phyloP scores from a whole-genome alignment of 208 protist genomes.

The Herpetomonas tarakana region DNA sequence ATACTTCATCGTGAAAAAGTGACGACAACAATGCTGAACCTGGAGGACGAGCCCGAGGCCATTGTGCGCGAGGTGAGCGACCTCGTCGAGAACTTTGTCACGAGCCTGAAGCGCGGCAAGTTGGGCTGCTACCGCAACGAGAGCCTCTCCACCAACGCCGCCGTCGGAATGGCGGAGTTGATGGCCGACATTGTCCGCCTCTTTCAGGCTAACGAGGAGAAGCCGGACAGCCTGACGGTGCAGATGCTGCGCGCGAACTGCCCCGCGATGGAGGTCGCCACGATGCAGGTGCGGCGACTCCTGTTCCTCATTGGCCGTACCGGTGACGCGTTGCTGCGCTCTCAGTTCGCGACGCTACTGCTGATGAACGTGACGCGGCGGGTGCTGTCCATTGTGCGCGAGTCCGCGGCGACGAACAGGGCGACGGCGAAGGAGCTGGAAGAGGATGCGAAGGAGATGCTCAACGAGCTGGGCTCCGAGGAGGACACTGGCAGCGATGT shows the following conservation, averaged over 20 bases:
- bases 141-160: conserved; percentile 60
- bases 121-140: conserved; percentile 22
- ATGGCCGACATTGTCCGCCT: conserved; percentile 55
- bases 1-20: not conserved
- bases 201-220: conserved; percentile 43
- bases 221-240: conserved; percentile 23
- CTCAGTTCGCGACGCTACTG: conserved; percentile 69
- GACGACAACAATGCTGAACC: conserved; percentile 6
- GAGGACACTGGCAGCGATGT: conserved; percentile 4
- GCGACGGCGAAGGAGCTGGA: conserved; percentile 49
- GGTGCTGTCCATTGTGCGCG: conserved; percentile 73
- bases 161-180: conserved; percentile 47
- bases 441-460: conserved; percentile 26
- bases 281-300: conserved; percentile 42
- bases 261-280: conserved; percentile 50
- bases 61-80: conserved; percentile 39
- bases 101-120: conserved; percentile 46
- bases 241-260: conserved; percentile 40
- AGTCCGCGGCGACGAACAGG: conserved; percentile 42
- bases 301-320: conserved; percentile 53
- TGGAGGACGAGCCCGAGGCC: conserved; percentile 17
- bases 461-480: conserved; percentile 27
- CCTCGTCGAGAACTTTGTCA: conserved; percentile 64
- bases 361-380: conserved; percentile 85
- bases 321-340: conserved; percentile 52